phyloP scores from a whole-genome alignment of 257 asterid species.

The Ligustrum vulgare region DNA sequence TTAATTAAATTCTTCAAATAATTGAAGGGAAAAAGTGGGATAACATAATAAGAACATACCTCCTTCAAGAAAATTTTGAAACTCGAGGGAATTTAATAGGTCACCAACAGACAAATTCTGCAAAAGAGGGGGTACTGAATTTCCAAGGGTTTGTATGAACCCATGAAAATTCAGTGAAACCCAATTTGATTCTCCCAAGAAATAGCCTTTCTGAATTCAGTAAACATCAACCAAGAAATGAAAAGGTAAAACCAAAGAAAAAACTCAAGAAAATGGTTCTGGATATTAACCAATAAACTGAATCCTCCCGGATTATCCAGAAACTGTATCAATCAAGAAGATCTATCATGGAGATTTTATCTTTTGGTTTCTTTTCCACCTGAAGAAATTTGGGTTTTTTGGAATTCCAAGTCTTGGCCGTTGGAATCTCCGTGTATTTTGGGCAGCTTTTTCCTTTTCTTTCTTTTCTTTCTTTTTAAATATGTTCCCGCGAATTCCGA shows the following conservation, averaged over 20 bases:
- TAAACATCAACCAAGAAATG: background rate
- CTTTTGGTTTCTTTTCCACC: conserved; percentile 25
- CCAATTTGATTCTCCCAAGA: conserved; percentile 20
- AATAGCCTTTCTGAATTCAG: background rate
- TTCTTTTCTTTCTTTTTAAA: background rate
- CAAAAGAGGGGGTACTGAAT: conserved; percentile 42
- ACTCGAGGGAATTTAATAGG: background rate
- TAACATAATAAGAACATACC: conserved; percentile 19
- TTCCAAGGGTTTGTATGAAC: conserved; percentile 35
- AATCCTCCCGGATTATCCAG: background rate
- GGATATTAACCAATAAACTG: conserved; percentile 4
- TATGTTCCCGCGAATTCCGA: conserved; percentile 38
- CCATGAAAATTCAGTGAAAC: conserved; percentile 42
- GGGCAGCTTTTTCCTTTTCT: conserved; percentile 13
- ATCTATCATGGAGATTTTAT: no score
- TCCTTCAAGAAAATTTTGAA: conserved; percentile 12
- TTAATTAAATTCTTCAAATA: background rate
- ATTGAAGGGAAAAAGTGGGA: background rate
- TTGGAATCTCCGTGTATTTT: conserved; percentile 44
- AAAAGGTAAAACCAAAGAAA: background rate
- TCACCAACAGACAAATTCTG: background rate
- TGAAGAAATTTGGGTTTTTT: conserved; percentile 29
- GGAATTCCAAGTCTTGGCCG: conserved; percentile 29
- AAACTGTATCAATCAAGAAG: conserved; percentile 11
- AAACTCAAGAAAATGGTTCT: background rate